Base-by-base conservation (phyloP, 768 basidiomycete species). In the Lentinula sp. region DNA sequence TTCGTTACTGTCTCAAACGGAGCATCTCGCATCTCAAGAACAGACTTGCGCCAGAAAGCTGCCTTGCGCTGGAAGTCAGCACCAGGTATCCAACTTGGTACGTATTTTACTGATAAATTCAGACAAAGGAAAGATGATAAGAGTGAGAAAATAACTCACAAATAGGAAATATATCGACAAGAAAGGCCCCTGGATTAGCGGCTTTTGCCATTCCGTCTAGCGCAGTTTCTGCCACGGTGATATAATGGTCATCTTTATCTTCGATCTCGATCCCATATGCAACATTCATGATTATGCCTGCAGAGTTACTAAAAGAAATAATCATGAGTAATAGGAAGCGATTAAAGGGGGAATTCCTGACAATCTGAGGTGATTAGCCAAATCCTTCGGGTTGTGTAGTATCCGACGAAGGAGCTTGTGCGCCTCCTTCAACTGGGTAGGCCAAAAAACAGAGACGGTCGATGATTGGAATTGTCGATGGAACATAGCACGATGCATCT, bases 71-170 rank as follows among this genome's bases (percentile, higher is more conserved):
- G 74, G 66, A 84, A 84, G 7, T 76, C 74, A 3, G 81, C 79
- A 0, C 81, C 79, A 37, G 82, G 82, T 2, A 81, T 55, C 81
- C 83, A 84, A 55, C 67, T 73, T 65, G 82, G 83, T 15, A 84
- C 67, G 59, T 83, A 70, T 69, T 81, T 83, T 57, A 84, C 82
- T 80, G 37, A n/a, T 34, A 8, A 39, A 8, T 3, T 9, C 23
- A 37, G 13, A 9, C 23, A 40, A 3, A 28, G 16, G 43, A 31
- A 10, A 0, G 49, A 7, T 9, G 18, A 1, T n/a, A 7, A 18
- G 11, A 18, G 7, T 49, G 28, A 57, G 39, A 39, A 56, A 61
- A 54, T 13, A 23, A 72, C 73, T 49, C 52, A 76, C 71, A 62
- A 59, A 73, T 69, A n/a, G 81, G 82, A 46, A 83, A 69, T 34